These are phyloP conservation scores for Hymenoscyphus infarciens DNA, from an alignment of 2,329 filamentous ascomycete species.

Conservation along the genomic window DNA sequence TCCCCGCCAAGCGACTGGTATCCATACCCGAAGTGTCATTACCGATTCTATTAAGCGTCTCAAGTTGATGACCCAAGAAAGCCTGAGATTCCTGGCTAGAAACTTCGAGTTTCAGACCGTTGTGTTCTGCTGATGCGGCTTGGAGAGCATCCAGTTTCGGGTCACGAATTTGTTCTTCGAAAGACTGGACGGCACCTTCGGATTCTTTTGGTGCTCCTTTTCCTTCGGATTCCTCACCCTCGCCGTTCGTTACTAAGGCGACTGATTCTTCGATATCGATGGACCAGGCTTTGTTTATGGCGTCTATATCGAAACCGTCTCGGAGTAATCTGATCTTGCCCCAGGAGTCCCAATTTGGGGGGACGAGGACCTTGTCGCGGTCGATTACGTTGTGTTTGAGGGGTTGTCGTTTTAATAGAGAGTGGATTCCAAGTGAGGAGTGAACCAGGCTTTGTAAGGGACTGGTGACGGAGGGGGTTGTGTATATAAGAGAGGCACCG, in stretches of 20 bases:
- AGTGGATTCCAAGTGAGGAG: constrained; percentile 81
- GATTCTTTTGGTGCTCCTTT: constrained; percentile 24
- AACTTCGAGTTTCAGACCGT: constrained; percentile 45
- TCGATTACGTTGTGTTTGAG: constrained; percentile 90
- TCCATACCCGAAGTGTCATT: constrained; percentile 46
- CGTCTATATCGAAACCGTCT: constrained; percentile 89
- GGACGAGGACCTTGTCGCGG: constrained; percentile 89
- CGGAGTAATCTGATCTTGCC: constrained; percentile 91
- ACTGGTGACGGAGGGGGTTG: constrained; percentile 70
- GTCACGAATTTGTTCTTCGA: constrained; percentile 76
- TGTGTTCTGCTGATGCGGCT: constrained; percentile 46
- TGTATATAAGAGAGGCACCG: constrained; percentile 82
- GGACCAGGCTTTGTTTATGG: constrained; percentile 79
- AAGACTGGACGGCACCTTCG: constrained; percentile 65
- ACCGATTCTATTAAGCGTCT: constrained; percentile 64
- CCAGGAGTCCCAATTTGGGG: constrained; percentile 98
- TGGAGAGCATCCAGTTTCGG: constrained; percentile 62
- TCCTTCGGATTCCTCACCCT: constrained; percentile 15
- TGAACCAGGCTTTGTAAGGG: constrained; percentile 78
- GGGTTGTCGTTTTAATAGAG: constrained; percentile 71
- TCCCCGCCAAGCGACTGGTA: constrained; percentile 26
- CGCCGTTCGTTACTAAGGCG: constrained; percentile 30
- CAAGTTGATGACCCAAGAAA: constrained; percentile 73
- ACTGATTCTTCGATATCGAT: constrained; percentile 67
- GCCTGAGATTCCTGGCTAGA: constrained; percentile 70